A percentile compares a stretch with the other conserved stretches of the same genome.
These are phyloP conservation scores for Hygrocybe coccinea DNA, from an alignment of 768 basidiomycete species.

Conservation along the genomic window DNA sequence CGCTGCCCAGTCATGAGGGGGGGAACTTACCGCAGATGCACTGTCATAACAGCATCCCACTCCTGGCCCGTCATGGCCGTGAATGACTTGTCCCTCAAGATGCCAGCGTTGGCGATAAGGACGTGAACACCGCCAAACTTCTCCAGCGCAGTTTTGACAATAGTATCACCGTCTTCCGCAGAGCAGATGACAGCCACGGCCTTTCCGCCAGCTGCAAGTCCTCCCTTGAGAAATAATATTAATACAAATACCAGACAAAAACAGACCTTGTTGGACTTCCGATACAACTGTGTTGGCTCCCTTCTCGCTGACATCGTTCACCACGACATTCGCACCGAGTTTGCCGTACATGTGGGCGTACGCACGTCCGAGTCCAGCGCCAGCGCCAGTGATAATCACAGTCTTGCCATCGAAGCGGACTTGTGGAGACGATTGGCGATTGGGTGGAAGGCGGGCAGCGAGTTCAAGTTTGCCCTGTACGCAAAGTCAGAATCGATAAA, in stretches of 20 bases:
- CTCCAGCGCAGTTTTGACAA: constrained; percentile 82
- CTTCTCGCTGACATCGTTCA: constrained; percentile 91
- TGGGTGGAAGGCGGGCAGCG: constrained; percentile 59
- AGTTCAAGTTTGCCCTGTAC: constrained; percentile 53
- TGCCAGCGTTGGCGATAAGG: constrained; percentile 89
- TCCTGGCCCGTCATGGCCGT: constrained; percentile 82
- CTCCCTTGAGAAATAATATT: background rate
- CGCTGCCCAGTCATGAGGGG: no score
- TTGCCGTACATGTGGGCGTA: constrained; percentile 90
- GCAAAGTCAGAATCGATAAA: background rate
- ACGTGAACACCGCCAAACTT: constrained; percentile 86
- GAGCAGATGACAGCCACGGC: constrained; percentile 79
- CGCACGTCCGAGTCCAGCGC: constrained; percentile 86
- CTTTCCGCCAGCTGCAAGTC: constrained; percentile 72
- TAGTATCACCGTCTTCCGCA: constrained; percentile 85
- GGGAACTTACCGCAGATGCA: constrained; percentile 64
- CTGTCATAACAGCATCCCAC: constrained; percentile 88
- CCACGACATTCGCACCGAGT: constrained; percentile 93
- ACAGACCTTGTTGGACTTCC: constrained; percentile 75
- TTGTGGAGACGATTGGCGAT: constrained; percentile 60
- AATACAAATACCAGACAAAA: background rate
- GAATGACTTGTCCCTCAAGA: constrained; percentile 92
- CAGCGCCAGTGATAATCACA: constrained; percentile 90
- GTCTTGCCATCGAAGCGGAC: constrained; percentile 88
- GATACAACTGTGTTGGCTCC: constrained; percentile 78